Base-by-base conservation (phyloP, 352 stramenopile species). In the Thalassiosira hispida region DNA sequence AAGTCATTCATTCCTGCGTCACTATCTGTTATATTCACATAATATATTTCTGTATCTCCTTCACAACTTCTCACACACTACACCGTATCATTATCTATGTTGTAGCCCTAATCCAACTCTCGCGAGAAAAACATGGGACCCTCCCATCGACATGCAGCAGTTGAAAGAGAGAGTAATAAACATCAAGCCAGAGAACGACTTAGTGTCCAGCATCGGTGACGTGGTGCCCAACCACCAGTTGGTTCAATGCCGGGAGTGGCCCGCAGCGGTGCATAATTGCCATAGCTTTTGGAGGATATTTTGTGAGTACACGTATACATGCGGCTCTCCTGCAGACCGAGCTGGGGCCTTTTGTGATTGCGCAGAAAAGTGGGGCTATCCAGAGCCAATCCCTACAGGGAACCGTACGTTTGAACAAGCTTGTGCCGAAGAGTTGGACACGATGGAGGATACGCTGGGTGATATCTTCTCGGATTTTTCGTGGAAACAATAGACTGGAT, bases 201-300 rank as follows among this genome's bases (percentile, higher is more conserved):
- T 80, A 40, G 60, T 91, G 3, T 38, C 85, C 11, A 42, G 27
- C 3, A 0, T 90, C 14, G 85, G 88, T 61, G 85, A 89, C 46
- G 1, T 76, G 8, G 72, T 69, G 12, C 29, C 72, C 1, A 55
- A 85, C 11, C 69, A 71, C 52, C 75, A 90, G 69, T 40, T 46
- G 29, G 35, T 42, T 2, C 27, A 35, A 40, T 60, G 51, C 22
- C 20, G 51, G 1, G 9, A 42, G 4, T 60, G 11, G 23, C 22
- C n/a, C 31, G 51, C 31, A 25, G 33, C 20, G 7, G 9, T 40
- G 20, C 22, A 18, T 35, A 42, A 20, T 38, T 25, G 18, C 31
- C 51, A 60, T 31, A 42, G 35, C 31, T 40, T 60, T 25, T 60
- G 51, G 35, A 42, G 35, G 12, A 42, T 42, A 42, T 42, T 42